phyloP scores from a whole-genome alignment of 495 filamentous ascomycete genomes.

The Annulohypoxylon stygium region DNA sequence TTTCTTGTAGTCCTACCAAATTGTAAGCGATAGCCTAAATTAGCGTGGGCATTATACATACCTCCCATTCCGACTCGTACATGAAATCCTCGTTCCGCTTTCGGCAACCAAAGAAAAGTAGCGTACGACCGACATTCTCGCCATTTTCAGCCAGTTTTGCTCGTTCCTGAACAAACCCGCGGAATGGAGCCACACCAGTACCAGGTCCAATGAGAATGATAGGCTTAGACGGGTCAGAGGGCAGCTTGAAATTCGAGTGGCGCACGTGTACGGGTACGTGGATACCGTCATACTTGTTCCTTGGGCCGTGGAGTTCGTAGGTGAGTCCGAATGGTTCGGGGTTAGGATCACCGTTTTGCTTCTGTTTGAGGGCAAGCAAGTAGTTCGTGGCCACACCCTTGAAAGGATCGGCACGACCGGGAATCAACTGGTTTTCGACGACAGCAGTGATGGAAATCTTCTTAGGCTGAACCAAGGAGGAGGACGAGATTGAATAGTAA shows the following conservation, averaged over 20 bases:
- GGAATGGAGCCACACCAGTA: constrained; percentile 96
- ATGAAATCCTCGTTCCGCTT: constrained; percentile 88
- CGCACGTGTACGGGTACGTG: constrained; percentile 96
- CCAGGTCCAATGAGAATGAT: constrained; percentile 97
- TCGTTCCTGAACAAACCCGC: constrained; percentile 94
- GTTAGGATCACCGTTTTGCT: constrained; percentile 90
- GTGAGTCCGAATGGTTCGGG: constrained; percentile 89
- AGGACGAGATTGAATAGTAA: constrained; percentile 99
- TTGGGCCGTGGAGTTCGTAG: constrained; percentile 89
- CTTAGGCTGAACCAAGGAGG: constrained; percentile 92
- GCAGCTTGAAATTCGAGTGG: constrained; percentile 99
- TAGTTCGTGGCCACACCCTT: constrained; percentile 99
- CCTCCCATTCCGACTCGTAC: constrained; percentile 93
- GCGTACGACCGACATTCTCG: constrained; percentile 85
- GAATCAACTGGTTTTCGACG: constrained; percentile 83
- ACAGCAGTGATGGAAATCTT: constrained; percentile 95
- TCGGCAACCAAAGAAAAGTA: constrained; percentile 96
- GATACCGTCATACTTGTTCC: constrained; percentile 97
- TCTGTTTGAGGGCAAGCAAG: constrained; percentile 93
- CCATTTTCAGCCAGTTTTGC: constrained; percentile 83
- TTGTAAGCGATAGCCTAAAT: constrained; percentile 32
- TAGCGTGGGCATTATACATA: constrained; percentile 63
- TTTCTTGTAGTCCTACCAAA: constrained; percentile 77
- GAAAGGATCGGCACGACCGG: constrained; percentile 83
- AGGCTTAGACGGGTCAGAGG: constrained; percentile 92